phyloP scores from a whole-genome alignment of 2,329 filamentous ascomycete species.

The Arthrinium phaeospermum region DNA sequence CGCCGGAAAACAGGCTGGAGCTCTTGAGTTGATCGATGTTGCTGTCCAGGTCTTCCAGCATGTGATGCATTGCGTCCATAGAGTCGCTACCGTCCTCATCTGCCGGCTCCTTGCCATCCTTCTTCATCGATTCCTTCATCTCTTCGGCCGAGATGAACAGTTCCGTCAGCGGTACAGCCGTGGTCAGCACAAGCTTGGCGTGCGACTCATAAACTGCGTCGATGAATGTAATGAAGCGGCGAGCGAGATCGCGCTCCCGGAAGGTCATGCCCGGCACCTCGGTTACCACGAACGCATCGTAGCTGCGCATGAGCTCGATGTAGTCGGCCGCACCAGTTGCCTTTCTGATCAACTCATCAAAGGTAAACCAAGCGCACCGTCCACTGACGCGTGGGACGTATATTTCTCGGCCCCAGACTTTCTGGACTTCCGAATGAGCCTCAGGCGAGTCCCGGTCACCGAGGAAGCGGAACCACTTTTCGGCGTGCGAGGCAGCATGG shows the following conservation, averaged over 20 bases:
- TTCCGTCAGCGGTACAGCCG: slow-evolving; percentile 81
- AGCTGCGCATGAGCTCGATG: slow-evolving; percentile 85
- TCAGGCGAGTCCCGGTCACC: slow-evolving; percentile 79
- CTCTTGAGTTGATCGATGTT: slow-evolving; percentile 85
- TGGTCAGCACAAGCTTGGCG: slow-evolving; percentile 94
- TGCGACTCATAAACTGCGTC: slow-evolving; percentile 93
- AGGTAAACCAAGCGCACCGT: slow-evolving; percentile 87
- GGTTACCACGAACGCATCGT: slow-evolving; percentile 91
- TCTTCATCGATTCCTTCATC: slow-evolving; percentile 63
- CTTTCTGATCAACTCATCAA: slow-evolving; percentile 86
- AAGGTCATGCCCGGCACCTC: slow-evolving; percentile 92
- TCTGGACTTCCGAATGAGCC: slow-evolving; percentile 79
- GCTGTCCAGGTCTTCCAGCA: slow-evolving; percentile 88
- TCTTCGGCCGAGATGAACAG: slow-evolving; percentile 82
- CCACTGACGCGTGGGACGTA: slow-evolving; percentile 87
- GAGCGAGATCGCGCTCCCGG: slow-evolving; percentile 82
- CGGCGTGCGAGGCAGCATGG: slow-evolving; percentile 78
- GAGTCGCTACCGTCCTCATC: slow-evolving; percentile 44
- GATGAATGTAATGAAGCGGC: slow-evolving; percentile 96
- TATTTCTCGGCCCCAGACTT: slow-evolving; percentile 92
- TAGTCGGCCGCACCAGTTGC: slow-evolving; percentile 96
- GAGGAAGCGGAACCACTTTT: slow-evolving; percentile 95
- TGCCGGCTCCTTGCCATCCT: slow-evolving; percentile 49
- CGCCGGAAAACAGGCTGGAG: slow-evolving; percentile 86
- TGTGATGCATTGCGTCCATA: slow-evolving; percentile 73